Base-by-base conservation (phyloP, 805 yeast species). In the Dipodascopsis uninucleata region DNA sequence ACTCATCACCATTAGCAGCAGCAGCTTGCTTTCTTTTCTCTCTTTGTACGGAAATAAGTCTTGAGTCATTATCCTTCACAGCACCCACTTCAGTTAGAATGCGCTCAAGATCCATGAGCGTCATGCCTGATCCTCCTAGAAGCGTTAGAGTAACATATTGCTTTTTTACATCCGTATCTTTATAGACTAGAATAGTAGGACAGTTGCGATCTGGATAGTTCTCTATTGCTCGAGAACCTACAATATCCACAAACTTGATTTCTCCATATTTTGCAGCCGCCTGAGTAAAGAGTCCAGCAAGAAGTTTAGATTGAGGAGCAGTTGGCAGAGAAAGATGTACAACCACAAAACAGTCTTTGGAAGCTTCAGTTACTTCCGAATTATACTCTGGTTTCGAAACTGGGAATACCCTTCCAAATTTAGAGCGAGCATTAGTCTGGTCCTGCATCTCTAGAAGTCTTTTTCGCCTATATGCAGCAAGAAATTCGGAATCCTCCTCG, bases 201-300 rank as follows among this genome's bases (percentile, higher is more conserved):
- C 95, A 84, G 69, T 86, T 89, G 25, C 75, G 63, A 21, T 85
- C 90, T 1, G 98, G 97, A 63, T 89, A 93, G 60, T 82, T 81
- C 59, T 90, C 97, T 53, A 89, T 83, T 41, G 97, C 95, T 64
- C 96, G 79, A 47, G 78, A 74, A 20, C 85, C 96, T n/a, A 85
- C 82, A 38, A 93, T 93, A 57, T 93, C 96, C 33, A 87, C 90
- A 61, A 93, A 85, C 65, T 93, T 93, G 56, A 90, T 66, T 59
- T 93, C 96, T 18, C 78, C 76, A 62, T 78, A 90, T 58, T 78
- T 82, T 1, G 66, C 60, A 0, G 97, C 93, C 12, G 79, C 61
- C 12, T 72, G 65, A 8, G 61, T 59, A 54, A 84, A 71, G n/a
- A 86, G 59, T 2, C 78, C 74, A 0, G 79, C 67, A 36, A 90